A percentile compares a stretch with the other conserved stretches of the same genome.
Conservation (phyloP, 2,329 filamentous ascomycete species). For the Colletotrichum sp. region DNA sequence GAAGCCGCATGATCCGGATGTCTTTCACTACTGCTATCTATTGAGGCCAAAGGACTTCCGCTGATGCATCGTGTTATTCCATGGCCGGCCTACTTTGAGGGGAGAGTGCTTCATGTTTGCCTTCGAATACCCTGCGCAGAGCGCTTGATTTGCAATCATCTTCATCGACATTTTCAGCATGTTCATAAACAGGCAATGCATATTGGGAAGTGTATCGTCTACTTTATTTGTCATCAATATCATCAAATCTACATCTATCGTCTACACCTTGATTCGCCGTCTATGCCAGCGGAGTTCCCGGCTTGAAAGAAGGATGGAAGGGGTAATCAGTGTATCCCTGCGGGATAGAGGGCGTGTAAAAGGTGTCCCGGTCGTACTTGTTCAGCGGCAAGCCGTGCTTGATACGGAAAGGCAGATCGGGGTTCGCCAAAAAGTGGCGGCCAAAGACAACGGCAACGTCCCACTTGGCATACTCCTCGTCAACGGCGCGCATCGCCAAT, state of each 20-base stretch:
- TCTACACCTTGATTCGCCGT: neutral
- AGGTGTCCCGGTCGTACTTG: conserved; percentile 28
- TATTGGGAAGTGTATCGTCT: neutral
- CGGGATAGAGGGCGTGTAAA: conserved; percentile 24
- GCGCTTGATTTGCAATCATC: neutral
- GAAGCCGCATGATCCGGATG: conserved; percentile 47
- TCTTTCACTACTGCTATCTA: conserved; percentile 51
- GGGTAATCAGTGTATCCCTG: conserved; percentile 34
- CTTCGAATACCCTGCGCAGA: neutral
- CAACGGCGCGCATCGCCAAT: conserved; percentile 29
- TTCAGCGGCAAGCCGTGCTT: conserved; percentile 29
- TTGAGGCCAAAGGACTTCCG: conserved; percentile 33
- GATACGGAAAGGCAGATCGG: conserved; percentile 31
- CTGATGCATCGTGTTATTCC: neutral
- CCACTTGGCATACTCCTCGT: conserved; percentile 30
- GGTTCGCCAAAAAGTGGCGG: conserved; percentile 34
- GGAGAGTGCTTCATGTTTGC: neutral
- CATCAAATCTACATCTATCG: neutral
- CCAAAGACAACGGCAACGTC: conserved; percentile 39
- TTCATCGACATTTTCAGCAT: neutral
- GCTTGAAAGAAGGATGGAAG: conserved; percentile 17
- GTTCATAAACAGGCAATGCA: neutral
- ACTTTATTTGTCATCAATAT: neutral
- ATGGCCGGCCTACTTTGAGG: neutral
- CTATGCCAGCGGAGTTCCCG: neutral